phyloP scores from a whole-genome alignment of 352 stramenopile species.

The Phytophthora capsici region DNA sequence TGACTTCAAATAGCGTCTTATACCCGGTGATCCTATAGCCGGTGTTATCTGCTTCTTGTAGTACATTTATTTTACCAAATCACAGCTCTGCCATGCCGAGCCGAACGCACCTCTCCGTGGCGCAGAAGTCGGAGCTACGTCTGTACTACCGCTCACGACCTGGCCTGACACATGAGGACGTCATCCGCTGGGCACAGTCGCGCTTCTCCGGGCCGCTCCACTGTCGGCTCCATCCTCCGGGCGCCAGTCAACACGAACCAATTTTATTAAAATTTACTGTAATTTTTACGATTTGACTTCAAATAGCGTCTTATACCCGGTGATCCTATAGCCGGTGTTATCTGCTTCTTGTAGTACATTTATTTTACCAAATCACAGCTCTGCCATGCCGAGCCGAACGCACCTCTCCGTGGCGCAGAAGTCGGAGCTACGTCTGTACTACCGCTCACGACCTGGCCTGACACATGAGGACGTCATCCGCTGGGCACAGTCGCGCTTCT shows the following conservation, averaged over 20 bases:
- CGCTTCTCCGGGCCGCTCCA: conserved; percentile 20
- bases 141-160: conserved; percentile 24
- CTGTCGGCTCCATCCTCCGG: conserved; percentile 19
- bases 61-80: not conserved
- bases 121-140: conserved; percentile 24
- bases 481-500: conserved; percentile 20
- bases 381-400: conserved; percentile 10
- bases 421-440: conserved; percentile 21
- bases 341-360: too few relatives aligned
- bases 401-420: conserved; percentile 29
- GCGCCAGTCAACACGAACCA: conserved; percentile 4
- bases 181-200: conserved; percentile 23
- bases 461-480: conserved; percentile 24
- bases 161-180: conserved; percentile 19
- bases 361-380: not conserved
- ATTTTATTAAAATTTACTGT: too few relatives aligned
- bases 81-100: conserved; percentile 4
- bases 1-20: too few relatives aligned
- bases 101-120: conserved; percentile 23
- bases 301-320: too few relatives aligned
- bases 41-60: too few relatives aligned
- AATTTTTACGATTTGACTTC: too few relatives aligned
- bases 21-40: too few relatives aligned
- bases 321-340: too few relatives aligned
- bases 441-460: conserved; percentile 19